Evolutionary conservation across 1,139 yeast genomes (phyloP).

Genomic region (Kodamaea sp.): DNA sequence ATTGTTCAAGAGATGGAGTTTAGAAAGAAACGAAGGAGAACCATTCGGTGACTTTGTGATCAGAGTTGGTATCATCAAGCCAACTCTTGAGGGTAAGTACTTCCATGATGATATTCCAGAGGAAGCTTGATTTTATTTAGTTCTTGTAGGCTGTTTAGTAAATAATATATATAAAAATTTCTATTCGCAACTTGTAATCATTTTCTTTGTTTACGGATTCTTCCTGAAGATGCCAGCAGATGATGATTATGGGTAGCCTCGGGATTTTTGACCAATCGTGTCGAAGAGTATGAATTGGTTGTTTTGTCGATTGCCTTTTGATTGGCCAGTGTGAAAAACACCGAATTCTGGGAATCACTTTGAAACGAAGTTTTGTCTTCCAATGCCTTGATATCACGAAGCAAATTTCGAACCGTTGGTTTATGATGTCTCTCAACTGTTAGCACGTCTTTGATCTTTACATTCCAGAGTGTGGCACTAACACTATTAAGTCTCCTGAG

Average conservation of each 20-base stretch:
- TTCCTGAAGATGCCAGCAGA: background rate
- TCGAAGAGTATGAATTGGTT: background rate
- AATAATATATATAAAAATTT: background rate
- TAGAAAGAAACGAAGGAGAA: constrained; percentile 86
- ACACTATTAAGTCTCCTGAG: constrained; percentile 37
- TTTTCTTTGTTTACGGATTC: background rate
- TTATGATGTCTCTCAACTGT: constrained; percentile 42
- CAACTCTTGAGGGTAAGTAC: constrained; percentile 84
- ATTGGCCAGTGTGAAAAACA: constrained; percentile 5
- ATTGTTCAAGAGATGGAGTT: constrained; percentile 88
- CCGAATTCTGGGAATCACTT: constrained; percentile 5
- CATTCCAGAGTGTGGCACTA: constrained; percentile 40
- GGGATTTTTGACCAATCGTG: background rate
- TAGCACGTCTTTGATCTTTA: constrained; percentile 36
- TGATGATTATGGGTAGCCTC: background rate
- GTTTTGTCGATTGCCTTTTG: background rate
- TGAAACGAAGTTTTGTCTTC: constrained; percentile 7
- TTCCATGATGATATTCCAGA: constrained; percentile 95
- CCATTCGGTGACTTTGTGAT: constrained; percentile 94
- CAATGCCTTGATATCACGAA: constrained; percentile 26
- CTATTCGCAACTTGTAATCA: background rate
- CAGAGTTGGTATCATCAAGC: constrained; percentile 80
- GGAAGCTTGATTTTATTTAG: constrained; percentile 42
- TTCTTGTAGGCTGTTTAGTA: background rate
- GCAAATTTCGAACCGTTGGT: constrained; percentile 27